These are phyloP conservation scores for Acanthochlamys bracteata DNA, from an alignment of 106 monocot genomes.

Conservation along the genomic window DNA sequence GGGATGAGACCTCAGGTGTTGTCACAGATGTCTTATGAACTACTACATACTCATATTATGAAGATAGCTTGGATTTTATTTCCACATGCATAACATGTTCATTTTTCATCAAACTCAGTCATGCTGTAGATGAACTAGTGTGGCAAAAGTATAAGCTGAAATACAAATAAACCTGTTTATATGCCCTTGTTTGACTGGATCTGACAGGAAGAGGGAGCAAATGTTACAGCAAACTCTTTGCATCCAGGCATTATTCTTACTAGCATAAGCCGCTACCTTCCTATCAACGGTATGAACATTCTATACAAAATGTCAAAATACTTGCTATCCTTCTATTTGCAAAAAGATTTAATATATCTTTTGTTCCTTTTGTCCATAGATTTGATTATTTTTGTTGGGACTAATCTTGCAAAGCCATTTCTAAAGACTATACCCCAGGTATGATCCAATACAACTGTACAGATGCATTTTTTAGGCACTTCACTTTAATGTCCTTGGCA, in stretches of 20 bases:
- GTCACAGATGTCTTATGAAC: too few species aligned
- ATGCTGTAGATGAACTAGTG: conserved; percentile 35
- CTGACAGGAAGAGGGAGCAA: conserved; percentile 62
- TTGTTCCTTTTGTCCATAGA: conserved; percentile 8
- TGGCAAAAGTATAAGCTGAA: too few species aligned
- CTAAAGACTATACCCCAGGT: conserved; percentile 42
- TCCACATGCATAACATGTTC: too few species aligned
- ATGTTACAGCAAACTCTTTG: conserved; percentile 71
- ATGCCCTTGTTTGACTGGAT: too few species aligned
- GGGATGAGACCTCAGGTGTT: too few species aligned
- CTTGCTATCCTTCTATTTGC: background rate
- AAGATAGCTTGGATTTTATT: too few species aligned
- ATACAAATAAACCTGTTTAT: too few species aligned
- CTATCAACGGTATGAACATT: conserved; percentile 24
- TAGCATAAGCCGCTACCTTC: conserved; percentile 31
- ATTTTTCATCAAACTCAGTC: too few species aligned
- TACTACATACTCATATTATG: too few species aligned
- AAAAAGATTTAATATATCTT: background rate
- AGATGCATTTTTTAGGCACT: too few species aligned
- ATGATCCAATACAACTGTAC: too few species aligned
- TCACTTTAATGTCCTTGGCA: too few species aligned
- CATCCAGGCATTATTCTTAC: conserved; percentile 76
- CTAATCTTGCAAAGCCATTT: conserved; percentile 29
- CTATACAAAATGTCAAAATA: background rate
- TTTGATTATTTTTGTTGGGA: conserved; percentile 6